Conservation (phyloP, 208 protist species). For the Trypanosoma boissoni region DNA sequence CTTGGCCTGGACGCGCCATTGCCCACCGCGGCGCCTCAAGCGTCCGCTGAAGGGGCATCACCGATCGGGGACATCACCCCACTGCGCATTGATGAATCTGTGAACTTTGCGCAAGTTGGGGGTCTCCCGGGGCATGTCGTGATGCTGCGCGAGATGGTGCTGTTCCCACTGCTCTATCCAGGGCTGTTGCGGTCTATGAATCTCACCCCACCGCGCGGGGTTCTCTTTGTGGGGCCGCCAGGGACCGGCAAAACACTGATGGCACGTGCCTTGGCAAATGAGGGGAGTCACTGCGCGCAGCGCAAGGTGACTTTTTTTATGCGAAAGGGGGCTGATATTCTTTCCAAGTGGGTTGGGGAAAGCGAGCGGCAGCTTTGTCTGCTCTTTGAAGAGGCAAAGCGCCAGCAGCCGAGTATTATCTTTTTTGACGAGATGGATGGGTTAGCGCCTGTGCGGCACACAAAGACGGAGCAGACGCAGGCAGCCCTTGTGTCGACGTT, state of each 20-base stretch:
- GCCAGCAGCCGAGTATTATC: constrained; percentile 96
- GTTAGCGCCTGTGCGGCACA: constrained; percentile 80
- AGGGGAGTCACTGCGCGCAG: constrained; percentile 92
- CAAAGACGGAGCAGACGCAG: constrained; percentile 79
- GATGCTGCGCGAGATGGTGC: constrained; percentile 75
- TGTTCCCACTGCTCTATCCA: constrained; percentile 79
- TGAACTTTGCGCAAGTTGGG: constrained; percentile 79
- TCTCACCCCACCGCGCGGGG: constrained; percentile 92
- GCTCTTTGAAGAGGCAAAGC: constrained; percentile 97
- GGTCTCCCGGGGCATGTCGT: constrained; percentile 77
- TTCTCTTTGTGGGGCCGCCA: constrained; percentile 99
- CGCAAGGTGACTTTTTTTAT: constrained; percentile 95
- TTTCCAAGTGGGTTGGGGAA: constrained; percentile 99
- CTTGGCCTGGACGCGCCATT: constrained; percentile 10
- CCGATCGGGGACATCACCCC: constrained; percentile 67
- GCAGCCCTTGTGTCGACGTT: constrained; percentile 88
- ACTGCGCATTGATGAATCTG: constrained; percentile 46
- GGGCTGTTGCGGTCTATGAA: constrained; percentile 52
- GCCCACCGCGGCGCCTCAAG: neutral
- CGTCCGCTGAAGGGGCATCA: constrained; percentile 11
- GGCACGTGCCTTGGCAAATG: constrained; percentile 98
- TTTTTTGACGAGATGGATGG: constrained; percentile 99
- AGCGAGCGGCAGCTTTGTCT: constrained; percentile 95
- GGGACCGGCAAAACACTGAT: constrained; percentile 99
- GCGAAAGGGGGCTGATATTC: constrained; percentile 95